phyloP scores from a whole-genome alignment of 495 filamentous ascomycete species.

The Daldinia grandis region DNA sequence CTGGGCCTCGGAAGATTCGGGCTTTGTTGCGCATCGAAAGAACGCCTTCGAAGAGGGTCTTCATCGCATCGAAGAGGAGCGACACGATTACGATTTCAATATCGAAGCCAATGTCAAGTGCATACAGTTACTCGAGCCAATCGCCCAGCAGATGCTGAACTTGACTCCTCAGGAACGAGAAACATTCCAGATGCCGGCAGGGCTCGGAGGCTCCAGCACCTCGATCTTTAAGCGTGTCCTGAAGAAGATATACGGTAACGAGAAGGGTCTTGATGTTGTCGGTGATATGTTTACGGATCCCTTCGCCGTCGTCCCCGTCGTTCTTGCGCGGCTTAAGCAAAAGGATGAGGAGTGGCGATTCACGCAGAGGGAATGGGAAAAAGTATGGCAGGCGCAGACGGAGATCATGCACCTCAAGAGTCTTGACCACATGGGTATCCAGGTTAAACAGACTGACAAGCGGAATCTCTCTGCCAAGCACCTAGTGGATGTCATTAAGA shows the following conservation, averaged over 20 bases:
- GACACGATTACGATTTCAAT: constrained; percentile 98
- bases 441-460: constrained; percentile 84
- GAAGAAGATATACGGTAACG: constrained; percentile 96
- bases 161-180: constrained; percentile 75
- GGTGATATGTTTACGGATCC: constrained; percentile 83
- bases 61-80: constrained; percentile 96
- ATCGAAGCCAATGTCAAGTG: constrained; percentile 93
- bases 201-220: constrained; percentile 91
- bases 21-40: constrained; percentile 97
- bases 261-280: constrained; percentile 82
- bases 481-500: constrained; percentile 83
- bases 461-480: constrained; percentile 87
- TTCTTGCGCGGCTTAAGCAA: constrained; percentile 86
- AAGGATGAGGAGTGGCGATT: constrained; percentile 98
- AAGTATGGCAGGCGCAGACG: constrained; percentile 96
- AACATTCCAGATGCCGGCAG: constrained; percentile 77
- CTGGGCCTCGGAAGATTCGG: constrained; percentile 98
- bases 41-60: constrained; percentile 91
- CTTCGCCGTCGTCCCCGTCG: constrained; percentile 81
- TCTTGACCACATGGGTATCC: constrained; percentile 93
- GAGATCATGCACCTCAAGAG: constrained; percentile 92
- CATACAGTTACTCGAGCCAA: constrained; percentile 93
- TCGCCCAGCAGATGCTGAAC: constrained; percentile 83
- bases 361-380: constrained; percentile 97
- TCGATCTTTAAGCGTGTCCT: constrained; percentile 95